These are phyloP conservation scores for Vanderwaltozyma tropicalis DNA, from an alignment of 805 yeast genomes.

Conservation along the genomic window DNA sequence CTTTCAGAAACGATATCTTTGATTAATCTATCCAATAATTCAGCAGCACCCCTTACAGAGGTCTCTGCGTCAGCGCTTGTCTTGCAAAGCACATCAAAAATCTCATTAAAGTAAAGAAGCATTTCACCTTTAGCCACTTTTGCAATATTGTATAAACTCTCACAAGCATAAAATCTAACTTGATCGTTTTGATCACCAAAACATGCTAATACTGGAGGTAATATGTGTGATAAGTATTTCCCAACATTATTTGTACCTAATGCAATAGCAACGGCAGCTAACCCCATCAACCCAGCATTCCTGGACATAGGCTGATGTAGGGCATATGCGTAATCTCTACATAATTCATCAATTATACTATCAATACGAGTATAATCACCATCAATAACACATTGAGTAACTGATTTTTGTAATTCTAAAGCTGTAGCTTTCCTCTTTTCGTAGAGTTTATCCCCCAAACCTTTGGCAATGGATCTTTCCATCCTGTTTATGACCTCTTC, in stretches of 20 bases:
- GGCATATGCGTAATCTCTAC: slow-evolving; percentile 70
- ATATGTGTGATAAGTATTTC: slow-evolving; percentile 66
- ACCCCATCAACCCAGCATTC: slow-evolving; percentile 91
- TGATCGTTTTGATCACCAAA: slow-evolving; percentile 97
- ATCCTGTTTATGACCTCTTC: slow-evolving; percentile 1
- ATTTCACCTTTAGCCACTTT: slow-evolving; percentile 95
- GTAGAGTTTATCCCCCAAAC: slow-evolving; percentile 61
- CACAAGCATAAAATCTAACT: slow-evolving; percentile 94
- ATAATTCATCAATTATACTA: slow-evolving; percentile 58
- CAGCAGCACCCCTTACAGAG: slow-evolving; percentile 92
- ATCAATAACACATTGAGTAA: slow-evolving; percentile 44
- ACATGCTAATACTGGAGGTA: slow-evolving; percentile 89
- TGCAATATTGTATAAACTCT: slow-evolving; percentile 87
- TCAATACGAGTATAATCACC: slow-evolving; percentile 30
- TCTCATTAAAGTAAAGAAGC: slow-evolving; percentile 81
- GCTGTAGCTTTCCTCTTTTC: slow-evolving; percentile 76
- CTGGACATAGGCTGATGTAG: slow-evolving; percentile 79
- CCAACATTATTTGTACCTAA: slow-evolving; percentile 79
- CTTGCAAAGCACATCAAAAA: slow-evolving; percentile 84
- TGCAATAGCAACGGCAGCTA: slow-evolving; percentile 94
- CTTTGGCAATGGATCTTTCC: slow-evolving; percentile 59
- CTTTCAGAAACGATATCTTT: slow-evolving; percentile 94
- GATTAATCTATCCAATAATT: slow-evolving; percentile 75
- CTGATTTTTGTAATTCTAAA: slow-evolving; percentile 63
- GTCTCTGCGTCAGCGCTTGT: slow-evolving; percentile 85